Conservation (phyloP, 164 flowering plant species). For the Berberis vulgaris region DNA sequence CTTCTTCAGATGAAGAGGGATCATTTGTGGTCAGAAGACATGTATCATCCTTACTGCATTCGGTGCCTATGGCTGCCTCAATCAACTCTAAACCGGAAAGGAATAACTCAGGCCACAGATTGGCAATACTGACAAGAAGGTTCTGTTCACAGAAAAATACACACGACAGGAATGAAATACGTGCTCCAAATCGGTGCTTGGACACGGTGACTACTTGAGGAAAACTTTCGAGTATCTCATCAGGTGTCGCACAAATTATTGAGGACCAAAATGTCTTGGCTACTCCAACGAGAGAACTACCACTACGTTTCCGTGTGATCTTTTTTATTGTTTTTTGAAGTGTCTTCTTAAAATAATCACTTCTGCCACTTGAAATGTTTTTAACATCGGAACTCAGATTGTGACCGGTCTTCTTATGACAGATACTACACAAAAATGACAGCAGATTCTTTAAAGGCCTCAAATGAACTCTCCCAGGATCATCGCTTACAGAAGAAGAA, state of each 20-base stretch:
- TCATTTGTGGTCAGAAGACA: not conserved
- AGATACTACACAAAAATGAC: constrained; percentile 33
- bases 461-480: constrained; percentile 21
- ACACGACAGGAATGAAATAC: constrained; percentile 34
- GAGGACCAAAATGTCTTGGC: constrained; percentile 46
- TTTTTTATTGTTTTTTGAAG: constrained; percentile 33
- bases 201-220: constrained; percentile 42
- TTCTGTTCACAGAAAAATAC: constrained; percentile 39
- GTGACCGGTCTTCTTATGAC: constrained; percentile 15
- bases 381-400: constrained; percentile 12
- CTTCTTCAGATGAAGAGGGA: constrained; percentile 6
- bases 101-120: constrained; percentile 54
- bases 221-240: constrained; percentile 39
- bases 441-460: constrained; percentile 57
- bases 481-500: constrained; percentile 13
- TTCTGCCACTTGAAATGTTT: constrained; percentile 11
- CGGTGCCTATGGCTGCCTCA: constrained; percentile 6
- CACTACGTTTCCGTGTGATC: constrained; percentile 15
- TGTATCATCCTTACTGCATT: constrained; percentile 13
- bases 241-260: constrained; percentile 37
- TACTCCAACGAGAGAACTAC: constrained; percentile 31
- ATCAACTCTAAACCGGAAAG: constrained; percentile 34
- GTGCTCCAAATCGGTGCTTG: constrained; percentile 28
- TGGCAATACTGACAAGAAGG: constrained; percentile 34
- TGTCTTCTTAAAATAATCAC: constrained; percentile 31